Conservation (phyloP, 331 rosid species). For the Rosa hybrid region DNA sequence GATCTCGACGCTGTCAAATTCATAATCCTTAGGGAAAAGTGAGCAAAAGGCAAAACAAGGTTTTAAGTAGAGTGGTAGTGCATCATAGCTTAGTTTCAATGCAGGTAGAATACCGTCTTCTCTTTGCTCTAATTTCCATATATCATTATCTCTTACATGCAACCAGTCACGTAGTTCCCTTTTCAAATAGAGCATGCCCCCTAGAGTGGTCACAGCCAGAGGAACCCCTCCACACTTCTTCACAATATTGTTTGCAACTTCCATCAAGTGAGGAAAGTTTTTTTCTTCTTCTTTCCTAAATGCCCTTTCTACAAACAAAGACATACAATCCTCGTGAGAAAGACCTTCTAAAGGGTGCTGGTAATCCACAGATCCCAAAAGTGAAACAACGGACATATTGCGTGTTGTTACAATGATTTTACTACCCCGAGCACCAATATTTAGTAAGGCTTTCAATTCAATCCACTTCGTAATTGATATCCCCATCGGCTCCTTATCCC, state of each 20-base stretch:
- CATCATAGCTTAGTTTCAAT: slow-evolving; percentile 23
- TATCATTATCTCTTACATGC: not conserved
- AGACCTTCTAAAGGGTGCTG: not conserved
- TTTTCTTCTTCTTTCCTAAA: not conserved
- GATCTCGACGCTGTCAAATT: not conserved
- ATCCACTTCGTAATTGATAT: not conserved
- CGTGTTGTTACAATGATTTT: not conserved
- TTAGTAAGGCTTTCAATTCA: not conserved
- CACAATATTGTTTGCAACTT: slow-evolving; percentile 6
- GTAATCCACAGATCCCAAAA: not conserved
- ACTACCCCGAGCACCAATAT: not conserved
- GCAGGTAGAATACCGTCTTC: slow-evolving; percentile 5
- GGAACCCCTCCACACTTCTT: slow-evolving; percentile 5
- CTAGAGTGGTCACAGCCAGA: not conserved
- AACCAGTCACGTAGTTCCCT: not conserved
- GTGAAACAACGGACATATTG: not conserved
- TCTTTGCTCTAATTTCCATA: not conserved
- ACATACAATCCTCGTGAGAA: not conserved
- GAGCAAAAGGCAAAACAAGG: slow-evolving; percentile 28
- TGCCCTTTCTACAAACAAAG: not conserved
- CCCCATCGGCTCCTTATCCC: not conserved
- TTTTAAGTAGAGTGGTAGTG: slow-evolving; percentile 21
- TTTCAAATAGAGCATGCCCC: not conserved
- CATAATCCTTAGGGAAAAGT: slow-evolving; percentile 24
- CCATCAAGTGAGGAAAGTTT: not conserved